Base-by-base conservation (phyloP, 2,329 filamentous ascomycete genomes). In the Neoscytalidium dimidiatum region DNA sequence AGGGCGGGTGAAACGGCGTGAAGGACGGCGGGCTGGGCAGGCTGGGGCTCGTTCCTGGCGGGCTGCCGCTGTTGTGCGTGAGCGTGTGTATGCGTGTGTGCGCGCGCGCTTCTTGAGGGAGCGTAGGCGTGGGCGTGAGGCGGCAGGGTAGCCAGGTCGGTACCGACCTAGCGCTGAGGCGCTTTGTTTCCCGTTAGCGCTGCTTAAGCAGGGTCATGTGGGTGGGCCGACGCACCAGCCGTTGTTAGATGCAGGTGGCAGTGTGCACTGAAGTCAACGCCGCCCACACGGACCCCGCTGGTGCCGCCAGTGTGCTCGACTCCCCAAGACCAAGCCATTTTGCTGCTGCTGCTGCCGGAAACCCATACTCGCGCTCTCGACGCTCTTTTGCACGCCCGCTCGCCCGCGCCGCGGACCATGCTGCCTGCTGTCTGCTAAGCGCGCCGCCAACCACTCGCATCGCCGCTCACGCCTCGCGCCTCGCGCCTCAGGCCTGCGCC, bases 151-250 rank as follows among this genome's bases (percentile, higher is more conserved):
- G 51, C 33, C 33, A n/a, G n/a, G n/a, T n/a, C n/a, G n/a, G n/a
- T n/a, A n/a, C n/a, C n/a, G n/a, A n/a, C n/a, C n/a, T n/a, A 33
- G 26, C 21, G 31, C 33, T 38, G 52, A 31, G 52, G 52, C 53
- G 53, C 53, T 44, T 58, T 58, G 53, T 58, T 58, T 58, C n/a
- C n/a, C n/a, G n/a, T n/a, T 58, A 58, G 53, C 41, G 52, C 21
- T 41, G 53, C 53, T 43, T 38, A 38, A 35, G 53, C 35, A 29
- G 38, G 33, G 35, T 43, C 53, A 58, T 51, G 48, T 51, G 48
- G 23, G 5, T 31, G 44, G 44, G 44, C 44, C 44, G 38, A 23
- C 53, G 52, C 52, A 28, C 52, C 33, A n/a, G 52, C 52, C 52
- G 53, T 58, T 43, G 53, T 58, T 58, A 58, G 53, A 58, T 38